Percentiles rank a stretch among this genome's conserved stretches.
These are phyloP conservation scores for Aspergillus kassunensis DNA, from an alignment of 495 filamentous ascomycete genomes.

Conservation along the genomic window DNA sequence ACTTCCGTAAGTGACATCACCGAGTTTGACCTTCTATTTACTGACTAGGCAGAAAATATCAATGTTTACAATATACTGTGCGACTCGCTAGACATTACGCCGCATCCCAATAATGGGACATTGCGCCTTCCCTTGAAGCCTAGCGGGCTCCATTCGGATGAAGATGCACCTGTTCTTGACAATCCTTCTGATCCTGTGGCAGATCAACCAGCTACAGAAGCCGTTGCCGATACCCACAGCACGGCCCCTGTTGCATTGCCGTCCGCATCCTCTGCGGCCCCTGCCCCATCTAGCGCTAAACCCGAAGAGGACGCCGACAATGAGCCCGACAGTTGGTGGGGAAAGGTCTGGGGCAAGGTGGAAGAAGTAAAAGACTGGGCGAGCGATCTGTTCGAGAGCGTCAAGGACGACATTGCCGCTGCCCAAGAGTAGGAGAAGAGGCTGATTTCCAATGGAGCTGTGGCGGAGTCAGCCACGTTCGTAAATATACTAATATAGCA, in stretches of 20 bases:
- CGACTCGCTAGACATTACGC: constrained; percentile 67
- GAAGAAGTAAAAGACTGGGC: constrained; percentile 39
- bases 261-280: neutral
- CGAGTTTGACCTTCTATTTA: neutral
- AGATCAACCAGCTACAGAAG: neutral
- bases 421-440: neutral
- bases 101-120: constrained; percentile 81
- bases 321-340: constrained; percentile 30
- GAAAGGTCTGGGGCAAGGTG: constrained; percentile 30
- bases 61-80: constrained; percentile 96
- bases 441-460: neutral
- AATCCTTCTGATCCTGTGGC: constrained; percentile 37
- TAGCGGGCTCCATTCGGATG: constrained; percentile 62
- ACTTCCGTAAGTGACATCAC: constrained; percentile 66
- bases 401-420: constrained; percentile 30
- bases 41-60: constrained; percentile 63
- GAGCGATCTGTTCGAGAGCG: constrained; percentile 28
- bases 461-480: neutral
- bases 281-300: constrained; percentile 4
- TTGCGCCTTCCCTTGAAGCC: constrained; percentile 71
- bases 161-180: constrained; percentile 28
- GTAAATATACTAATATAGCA: neutral
- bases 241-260: neutral
- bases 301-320: constrained; percentile 19
- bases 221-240: neutral